A percentile compares a stretch with the other conserved stretches of the same genome.
Conservation (phyloP, 306 rosid genomes). For the Lotus japonicus region DNA sequence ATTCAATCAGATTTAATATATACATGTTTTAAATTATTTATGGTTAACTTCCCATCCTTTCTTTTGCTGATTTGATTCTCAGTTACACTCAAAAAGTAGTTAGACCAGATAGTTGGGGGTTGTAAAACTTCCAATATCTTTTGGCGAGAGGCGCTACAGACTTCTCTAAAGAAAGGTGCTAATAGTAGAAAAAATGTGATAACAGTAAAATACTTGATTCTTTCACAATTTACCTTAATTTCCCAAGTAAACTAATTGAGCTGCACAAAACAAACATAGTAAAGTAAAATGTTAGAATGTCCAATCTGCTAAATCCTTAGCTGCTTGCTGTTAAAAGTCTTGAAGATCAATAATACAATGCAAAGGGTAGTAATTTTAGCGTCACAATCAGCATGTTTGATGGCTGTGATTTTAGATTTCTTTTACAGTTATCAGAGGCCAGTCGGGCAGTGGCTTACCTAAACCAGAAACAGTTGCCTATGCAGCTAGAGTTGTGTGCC, state of each 20-base stretch:
- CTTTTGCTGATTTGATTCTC: not conserved
- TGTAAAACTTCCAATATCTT: no score
- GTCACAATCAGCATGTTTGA: no score
- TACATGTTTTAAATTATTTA: not conserved
- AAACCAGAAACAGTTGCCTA: not conserved
- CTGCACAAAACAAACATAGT: not conserved
- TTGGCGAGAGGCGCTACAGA: not conserved
- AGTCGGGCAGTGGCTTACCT: not conserved
- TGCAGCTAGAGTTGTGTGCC: not conserved
- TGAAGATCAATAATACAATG: not conserved
- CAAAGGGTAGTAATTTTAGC: not conserved
- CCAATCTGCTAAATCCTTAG: not conserved
- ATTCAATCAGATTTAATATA: not conserved
- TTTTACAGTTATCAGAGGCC: no score
- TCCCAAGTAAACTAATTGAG: not conserved
- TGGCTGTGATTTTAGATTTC: no score
- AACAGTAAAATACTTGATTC: not conserved
- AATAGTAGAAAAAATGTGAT: not conserved
- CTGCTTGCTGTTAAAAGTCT: not conserved
- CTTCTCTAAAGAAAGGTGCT: not conserved
- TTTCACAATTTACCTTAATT: not conserved
- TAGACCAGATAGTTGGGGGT: not conserved
- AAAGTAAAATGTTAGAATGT: not conserved
- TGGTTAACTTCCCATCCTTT: not conserved
- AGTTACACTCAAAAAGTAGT: not conserved